These are phyloP conservation scores for Posidonia oceanica DNA, from an alignment of 116 monocot species.

Conservation along the genomic window DNA sequence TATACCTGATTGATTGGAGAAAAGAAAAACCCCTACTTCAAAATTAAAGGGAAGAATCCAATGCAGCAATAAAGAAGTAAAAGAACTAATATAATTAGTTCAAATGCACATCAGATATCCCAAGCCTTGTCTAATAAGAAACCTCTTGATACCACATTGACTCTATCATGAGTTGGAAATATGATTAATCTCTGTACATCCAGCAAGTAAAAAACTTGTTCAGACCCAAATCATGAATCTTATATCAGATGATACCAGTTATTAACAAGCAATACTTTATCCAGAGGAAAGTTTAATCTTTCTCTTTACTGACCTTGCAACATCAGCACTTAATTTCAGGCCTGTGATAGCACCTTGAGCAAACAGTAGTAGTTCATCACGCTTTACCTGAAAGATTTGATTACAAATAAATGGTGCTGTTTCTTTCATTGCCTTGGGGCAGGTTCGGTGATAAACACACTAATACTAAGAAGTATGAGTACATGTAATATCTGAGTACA, in stretches of 20 bases:
- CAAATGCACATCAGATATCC: background rate
- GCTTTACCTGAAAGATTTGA: constrained; percentile 58
- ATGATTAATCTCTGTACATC: background rate
- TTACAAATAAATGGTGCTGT: background rate
- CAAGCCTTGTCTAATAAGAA: background rate
- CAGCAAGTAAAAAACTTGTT: background rate
- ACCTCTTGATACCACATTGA: background rate
- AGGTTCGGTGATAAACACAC: background rate
- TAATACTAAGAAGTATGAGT: background rate
- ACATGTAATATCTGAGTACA: background rate
- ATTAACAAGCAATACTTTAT: background rate
- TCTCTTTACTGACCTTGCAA: constrained; percentile 36
- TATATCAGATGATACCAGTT: background rate
- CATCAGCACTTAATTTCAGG: constrained; percentile 75
- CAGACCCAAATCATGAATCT: background rate
- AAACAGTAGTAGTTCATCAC: constrained; percentile 91
- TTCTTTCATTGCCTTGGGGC: too few relatives aligned
- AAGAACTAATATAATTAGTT: background rate
- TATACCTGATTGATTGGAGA: too few relatives aligned
- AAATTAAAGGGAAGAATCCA: background rate
- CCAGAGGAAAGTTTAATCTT: background rate
- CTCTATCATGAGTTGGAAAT: background rate
- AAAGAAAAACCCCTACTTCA: background rate
- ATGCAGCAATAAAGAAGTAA: background rate
- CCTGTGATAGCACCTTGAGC: constrained; percentile 90